phyloP scores from a whole-genome alignment of 139 green algal genomes.

The Chlorella sp. region DNA sequence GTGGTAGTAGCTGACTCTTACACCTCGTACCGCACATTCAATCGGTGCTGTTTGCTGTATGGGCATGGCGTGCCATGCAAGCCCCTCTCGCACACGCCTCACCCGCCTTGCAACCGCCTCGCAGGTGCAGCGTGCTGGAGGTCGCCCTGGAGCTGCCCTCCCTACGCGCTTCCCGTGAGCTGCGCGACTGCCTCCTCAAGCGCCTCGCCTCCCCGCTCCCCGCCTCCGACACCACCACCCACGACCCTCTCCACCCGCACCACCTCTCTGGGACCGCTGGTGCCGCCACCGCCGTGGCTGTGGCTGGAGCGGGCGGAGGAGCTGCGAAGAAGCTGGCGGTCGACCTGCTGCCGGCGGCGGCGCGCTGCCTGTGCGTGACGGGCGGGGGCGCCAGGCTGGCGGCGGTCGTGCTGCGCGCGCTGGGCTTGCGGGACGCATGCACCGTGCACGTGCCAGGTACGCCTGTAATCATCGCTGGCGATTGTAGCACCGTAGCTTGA shows the following conservation, averaged over 20 bases:
- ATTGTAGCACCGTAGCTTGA: no score
- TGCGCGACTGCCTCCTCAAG: no score
- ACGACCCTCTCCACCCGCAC: background rate
- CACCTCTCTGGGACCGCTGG: background rate
- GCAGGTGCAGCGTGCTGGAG: slow-evolving; percentile 20
- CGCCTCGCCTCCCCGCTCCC: no score
- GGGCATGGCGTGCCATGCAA: no score
- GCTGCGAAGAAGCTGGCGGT: no score
- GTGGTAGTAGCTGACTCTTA: background rate
- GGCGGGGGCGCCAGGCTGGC: slow-evolving; percentile 24
- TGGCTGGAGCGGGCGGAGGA: background rate
- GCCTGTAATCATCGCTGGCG: no score
- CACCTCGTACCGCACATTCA: background rate
- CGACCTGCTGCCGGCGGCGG: background rate
- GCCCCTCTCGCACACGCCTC: no score
- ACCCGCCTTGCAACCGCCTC: no score
- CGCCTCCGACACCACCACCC: slow-evolving; percentile 19
- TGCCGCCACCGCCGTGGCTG: background rate
- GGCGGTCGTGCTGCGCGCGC: slow-evolving; percentile 13
- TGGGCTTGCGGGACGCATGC: slow-evolving; percentile 17
- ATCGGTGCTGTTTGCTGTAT: background rate
- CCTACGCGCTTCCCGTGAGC: slow-evolving; percentile 23
- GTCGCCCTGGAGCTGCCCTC: slow-evolving; percentile 31
- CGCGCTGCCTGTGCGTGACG: slow-evolving; percentile 12
- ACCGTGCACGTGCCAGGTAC: slow-evolving; percentile 23